Evolutionary conservation across 2,329 filamentous ascomycete species (phyloP).

Genomic region (Botrytis cinerea): DNA sequence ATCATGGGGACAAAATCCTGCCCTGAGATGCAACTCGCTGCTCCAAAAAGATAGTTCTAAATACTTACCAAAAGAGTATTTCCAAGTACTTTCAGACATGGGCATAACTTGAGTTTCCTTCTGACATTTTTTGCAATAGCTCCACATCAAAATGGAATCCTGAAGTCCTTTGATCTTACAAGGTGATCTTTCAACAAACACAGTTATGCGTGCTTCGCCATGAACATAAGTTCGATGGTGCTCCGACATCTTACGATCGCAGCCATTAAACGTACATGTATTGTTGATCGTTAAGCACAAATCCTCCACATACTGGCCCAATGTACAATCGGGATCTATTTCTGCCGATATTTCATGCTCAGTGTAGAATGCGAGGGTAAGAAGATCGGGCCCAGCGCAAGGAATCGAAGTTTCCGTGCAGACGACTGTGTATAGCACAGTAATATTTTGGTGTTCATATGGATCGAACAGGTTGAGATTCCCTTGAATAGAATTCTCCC

Average conservation of each 20-base stretch:
- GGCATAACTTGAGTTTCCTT: slow-evolving; percentile 85
- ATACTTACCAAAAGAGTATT: slow-evolving; percentile 98
- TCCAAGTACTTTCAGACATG: slow-evolving; percentile 95
- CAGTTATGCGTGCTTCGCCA: slow-evolving; percentile 87
- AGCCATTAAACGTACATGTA: slow-evolving; percentile 80
- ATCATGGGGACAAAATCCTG: slow-evolving; percentile 82
- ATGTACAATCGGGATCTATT: slow-evolving; percentile 82
- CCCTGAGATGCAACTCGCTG: slow-evolving; percentile 72
- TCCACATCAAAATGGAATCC: slow-evolving; percentile 95
- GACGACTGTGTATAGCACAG: slow-evolving; percentile 89
- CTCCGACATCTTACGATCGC: slow-evolving; percentile 84
- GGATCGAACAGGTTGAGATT: slow-evolving; percentile 91
- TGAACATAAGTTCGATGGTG: slow-evolving; percentile 98
- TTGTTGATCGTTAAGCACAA: slow-evolving; percentile 74
- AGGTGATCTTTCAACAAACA: slow-evolving; percentile 79
- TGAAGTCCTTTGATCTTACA: slow-evolving; percentile 64
- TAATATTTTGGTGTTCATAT: slow-evolving; percentile 93
- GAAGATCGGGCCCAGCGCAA: slow-evolving; percentile 85
- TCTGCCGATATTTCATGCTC: slow-evolving; percentile 68
- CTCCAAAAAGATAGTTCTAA: slow-evolving; percentile 98
- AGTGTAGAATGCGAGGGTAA: slow-evolving; percentile 90
- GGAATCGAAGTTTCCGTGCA: slow-evolving; percentile 93
- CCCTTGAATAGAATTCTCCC: slow-evolving; percentile 91
- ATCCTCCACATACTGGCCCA: slow-evolving; percentile 94
- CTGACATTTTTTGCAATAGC: slow-evolving; percentile 87